These are phyloP conservation scores for Naganishia antarctica DNA, from an alignment of 768 basidiomycete species.

Conservation along the genomic window DNA sequence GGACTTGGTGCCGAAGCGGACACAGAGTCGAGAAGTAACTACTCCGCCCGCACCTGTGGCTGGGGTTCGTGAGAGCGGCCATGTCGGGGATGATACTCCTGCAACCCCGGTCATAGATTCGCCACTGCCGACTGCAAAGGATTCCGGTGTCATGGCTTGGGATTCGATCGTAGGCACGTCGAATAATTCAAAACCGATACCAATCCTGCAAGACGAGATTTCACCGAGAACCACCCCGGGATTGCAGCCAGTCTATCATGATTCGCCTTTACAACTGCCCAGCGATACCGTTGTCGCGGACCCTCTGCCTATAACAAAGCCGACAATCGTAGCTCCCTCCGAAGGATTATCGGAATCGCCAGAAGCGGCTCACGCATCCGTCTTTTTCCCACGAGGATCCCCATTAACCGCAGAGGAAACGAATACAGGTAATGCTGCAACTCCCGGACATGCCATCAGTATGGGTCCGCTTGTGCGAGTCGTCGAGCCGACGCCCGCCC, in stretches of 20 bases:
- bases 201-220: neutral
- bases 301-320: too few relatives aligned
- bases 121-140: neutral
- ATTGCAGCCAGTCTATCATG: neutral
- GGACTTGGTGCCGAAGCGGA: constrained; percentile 10
- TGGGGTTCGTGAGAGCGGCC: too few relatives aligned
- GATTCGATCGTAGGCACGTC: neutral
- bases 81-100: neutral
- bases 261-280: neutral
- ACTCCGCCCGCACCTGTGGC: neutral
- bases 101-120: neutral
- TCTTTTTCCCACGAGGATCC: neutral
- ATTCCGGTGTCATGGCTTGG: neutral
- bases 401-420: too few relatives aligned
- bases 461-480: constrained; percentile 25
- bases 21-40: neutral
- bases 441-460: neutral
- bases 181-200: neutral
- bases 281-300: neutral
- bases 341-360: neutral
- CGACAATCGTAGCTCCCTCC: too few relatives aligned
- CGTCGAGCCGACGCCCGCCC: constrained; percentile 48
- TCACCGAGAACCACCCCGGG: constrained; percentile 11
- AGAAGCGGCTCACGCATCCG: neutral
- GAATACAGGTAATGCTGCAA: neutral